Percentiles rank a stretch among this genome's conserved stretches.
These are phyloP conservation scores for Hanseniaspora mollemarum DNA, from an alignment of 805 yeast genomes.

Conservation along the genomic window DNA sequence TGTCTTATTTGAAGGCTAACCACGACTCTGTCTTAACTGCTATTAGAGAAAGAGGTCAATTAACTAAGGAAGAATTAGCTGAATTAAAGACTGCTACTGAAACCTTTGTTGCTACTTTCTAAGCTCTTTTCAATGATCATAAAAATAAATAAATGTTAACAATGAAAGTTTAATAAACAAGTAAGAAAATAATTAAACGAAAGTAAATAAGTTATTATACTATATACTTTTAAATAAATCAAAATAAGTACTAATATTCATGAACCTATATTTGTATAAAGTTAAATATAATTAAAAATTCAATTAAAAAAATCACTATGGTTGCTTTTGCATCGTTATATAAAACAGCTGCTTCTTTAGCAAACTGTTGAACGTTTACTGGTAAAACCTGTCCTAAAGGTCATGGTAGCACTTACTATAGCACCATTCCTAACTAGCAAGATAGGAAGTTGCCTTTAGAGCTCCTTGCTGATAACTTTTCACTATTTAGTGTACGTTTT, in stretches of 20 bases:
- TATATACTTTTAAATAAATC: constrained; percentile 8
- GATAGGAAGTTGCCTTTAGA: too few species aligned
- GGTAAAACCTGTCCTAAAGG: too few species aligned
- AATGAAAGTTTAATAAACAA: not conserved
- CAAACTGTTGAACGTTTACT: too few species aligned
- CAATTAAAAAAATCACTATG: not conserved
- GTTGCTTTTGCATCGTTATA: not conserved
- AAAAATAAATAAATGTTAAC: constrained; percentile 10
- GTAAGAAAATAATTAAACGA: not conserved
- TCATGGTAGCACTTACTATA: too few species aligned
- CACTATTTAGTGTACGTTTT: too few species aligned
- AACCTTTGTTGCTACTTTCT: constrained; percentile 84
- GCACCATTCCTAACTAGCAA: too few species aligned
- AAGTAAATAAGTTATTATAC: constrained; percentile 2
- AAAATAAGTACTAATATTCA: constrained; percentile 14
- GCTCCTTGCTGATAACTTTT: too few species aligned
- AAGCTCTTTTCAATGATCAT: constrained; percentile 23
- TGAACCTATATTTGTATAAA: constrained; percentile 13
- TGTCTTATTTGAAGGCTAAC: constrained; percentile 82
- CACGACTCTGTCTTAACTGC: constrained; percentile 73
- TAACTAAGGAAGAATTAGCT: constrained; percentile 75
- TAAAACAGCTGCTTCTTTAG: too few species aligned
- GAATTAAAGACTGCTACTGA: constrained; percentile 85
- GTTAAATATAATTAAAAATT: not conserved
- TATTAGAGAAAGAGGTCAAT: constrained; percentile 80